phyloP scores from a whole-genome alignment of 2,329 filamentous ascomycete species.

The Neofusicoccum ribis region DNA sequence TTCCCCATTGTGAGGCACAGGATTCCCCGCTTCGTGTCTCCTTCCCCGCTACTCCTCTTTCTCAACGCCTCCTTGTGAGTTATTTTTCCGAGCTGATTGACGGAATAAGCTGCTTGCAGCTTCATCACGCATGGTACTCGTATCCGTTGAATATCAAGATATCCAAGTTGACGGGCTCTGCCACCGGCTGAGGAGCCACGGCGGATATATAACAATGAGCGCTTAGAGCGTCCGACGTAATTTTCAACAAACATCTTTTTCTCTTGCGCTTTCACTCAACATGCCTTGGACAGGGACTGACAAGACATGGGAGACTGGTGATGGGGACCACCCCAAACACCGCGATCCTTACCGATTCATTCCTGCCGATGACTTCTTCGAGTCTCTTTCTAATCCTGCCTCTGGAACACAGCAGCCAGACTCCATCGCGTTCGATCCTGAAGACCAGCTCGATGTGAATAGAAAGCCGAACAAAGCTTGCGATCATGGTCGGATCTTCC shows the following conservation, averaged over 20 bases:
- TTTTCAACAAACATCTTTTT: neutral
- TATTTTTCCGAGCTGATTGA: too few species aligned
- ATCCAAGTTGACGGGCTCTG: too few species aligned
- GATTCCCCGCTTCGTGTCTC: too few species aligned
- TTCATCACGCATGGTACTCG: too few species aligned
- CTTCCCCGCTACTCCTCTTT: too few species aligned
- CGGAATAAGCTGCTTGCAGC: too few species aligned
- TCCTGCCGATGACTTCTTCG: neutral
- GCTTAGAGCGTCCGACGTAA: neutral
- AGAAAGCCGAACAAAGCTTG: neutral
- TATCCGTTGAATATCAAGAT: too few species aligned
- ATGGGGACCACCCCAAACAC: neutral
- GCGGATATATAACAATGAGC: too few species aligned
- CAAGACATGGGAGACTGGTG: neutral
- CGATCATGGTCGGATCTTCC: constrained; percentile 24
- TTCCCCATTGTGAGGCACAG: too few species aligned
- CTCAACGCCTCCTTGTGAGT: too few species aligned
- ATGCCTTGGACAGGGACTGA: constrained; percentile 1
- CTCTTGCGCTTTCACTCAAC: too few species aligned
- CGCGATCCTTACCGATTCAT: neutral
- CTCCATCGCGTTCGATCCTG: neutral
- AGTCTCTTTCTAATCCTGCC: neutral
- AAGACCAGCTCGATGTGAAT: neutral
- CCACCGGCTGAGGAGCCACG: too few species aligned
- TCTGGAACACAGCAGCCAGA: neutral